Evolutionary conservation across 116 monocot species (phyloP).

Genomic region (Trichopus zeylanicus): DNA sequence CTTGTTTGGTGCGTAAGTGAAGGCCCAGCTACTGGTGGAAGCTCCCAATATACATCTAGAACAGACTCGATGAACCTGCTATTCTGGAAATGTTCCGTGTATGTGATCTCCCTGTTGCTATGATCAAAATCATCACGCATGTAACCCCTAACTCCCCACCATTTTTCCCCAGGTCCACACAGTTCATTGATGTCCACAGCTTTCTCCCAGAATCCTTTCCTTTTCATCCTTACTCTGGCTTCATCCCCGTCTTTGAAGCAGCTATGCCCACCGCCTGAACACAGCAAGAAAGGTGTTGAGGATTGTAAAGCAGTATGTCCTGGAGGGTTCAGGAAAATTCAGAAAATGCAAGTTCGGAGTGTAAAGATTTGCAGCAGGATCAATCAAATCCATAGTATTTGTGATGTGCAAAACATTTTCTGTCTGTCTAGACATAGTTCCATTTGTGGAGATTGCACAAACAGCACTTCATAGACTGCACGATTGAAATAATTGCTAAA

Average conservation of each 20-base stretch:
- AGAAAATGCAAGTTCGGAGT: no score
- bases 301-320: neutral
- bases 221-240: slow-evolving; percentile 63
- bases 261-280: slow-evolving; percentile 90
- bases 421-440: no score
- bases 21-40: slow-evolving; percentile 88
- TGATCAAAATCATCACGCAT: slow-evolving; percentile 94
- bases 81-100: slow-evolving; percentile 81
- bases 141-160: slow-evolving; percentile 90
- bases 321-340: no score
- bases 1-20: slow-evolving; percentile 90
- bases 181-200: slow-evolving; percentile 72
- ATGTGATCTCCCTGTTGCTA: slow-evolving; percentile 57
- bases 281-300: neutral
- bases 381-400: no score
- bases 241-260: slow-evolving; percentile 92
- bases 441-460: no score
- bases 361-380: no score
- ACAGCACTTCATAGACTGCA: no score
- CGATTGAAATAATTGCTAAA: no score
- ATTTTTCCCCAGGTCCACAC: slow-evolving; percentile 68
- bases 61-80: slow-evolving; percentile 79
- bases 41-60: slow-evolving; percentile 87
- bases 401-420: no score
- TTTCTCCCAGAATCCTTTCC: slow-evolving; percentile 77